A percentile compares a stretch with the other conserved stretches of the same genome.
phyloP scores from a whole-genome alignment of 2,329 filamentous ascomycete species.

The Botrytis sinoallii region DNA sequence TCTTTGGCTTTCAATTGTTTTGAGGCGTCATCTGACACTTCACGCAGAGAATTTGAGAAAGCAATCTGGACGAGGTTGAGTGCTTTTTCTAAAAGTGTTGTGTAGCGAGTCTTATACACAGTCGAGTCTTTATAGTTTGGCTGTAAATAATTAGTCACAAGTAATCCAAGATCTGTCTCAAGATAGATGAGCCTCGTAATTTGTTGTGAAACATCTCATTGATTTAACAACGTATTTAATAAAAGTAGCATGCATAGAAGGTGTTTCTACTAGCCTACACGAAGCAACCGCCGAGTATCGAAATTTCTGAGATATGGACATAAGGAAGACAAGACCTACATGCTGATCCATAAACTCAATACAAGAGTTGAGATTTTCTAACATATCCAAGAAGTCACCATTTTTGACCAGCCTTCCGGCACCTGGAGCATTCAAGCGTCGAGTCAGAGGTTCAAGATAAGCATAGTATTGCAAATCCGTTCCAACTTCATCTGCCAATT shows the following conservation, averaged over 20 bases:
- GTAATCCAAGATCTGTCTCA: constrained; percentile 24
- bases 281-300: neutral
- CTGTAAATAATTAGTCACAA: constrained; percentile 42
- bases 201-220: neutral
- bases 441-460: constrained; percentile 86
- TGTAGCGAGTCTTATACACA: constrained; percentile 83
- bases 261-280: neutral
- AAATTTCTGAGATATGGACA: neutral
- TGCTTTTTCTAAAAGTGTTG: constrained; percentile 69
- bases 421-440: constrained; percentile 86
- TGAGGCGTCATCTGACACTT: constrained; percentile 60
- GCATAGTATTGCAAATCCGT: constrained; percentile 93
- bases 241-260: neutral
- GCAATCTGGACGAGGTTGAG: constrained; percentile 53
- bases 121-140: constrained; percentile 82
- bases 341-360: constrained; percentile 89
- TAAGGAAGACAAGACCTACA: constrained; percentile 47
- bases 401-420: constrained; percentile 82
- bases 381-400: constrained; percentile 81
- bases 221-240: neutral
- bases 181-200: neutral
- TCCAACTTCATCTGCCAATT: constrained; percentile 78
- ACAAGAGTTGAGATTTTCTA: constrained; percentile 83
- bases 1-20: constrained; percentile 59
- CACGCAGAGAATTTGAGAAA: constrained; percentile 40